Base-by-base conservation (phyloP, 106 monocot genomes). In the Xerophyta viscosa region DNA sequence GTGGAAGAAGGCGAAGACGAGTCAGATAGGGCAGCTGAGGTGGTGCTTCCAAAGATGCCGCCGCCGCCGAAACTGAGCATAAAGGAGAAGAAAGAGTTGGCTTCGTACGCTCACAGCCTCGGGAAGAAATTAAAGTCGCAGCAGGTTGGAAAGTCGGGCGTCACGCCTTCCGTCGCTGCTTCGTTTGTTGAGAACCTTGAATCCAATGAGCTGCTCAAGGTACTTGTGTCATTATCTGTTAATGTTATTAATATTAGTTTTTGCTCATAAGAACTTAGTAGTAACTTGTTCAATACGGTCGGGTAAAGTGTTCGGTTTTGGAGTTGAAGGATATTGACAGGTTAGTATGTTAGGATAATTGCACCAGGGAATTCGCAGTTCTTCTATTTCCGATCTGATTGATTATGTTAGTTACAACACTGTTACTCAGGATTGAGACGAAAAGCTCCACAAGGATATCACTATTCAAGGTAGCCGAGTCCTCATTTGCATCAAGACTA, bases 131-230 rank as follows among this genome's bases (percentile, higher is more conserved):
- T 98, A 41, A 89, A 89, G 57, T 56, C 47, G 33, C 96, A 98
- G 73, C 96, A 89, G 69, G 77, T 98, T 22, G 89, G 96, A 39
- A 98, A 98, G 60, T 70, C 68, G n/a, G 89, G 96, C 31, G 71
- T 89, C 56, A 98, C 89, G 22, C 68, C 85, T 3, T 64, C 89
- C 13, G 65, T 89, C 12, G 84, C 79, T 11, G 56, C 85, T 9
- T 50, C 96, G 58, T 82, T 98, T 71, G 50, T 69, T 7, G 89
- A 98, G 58, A 66, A 56, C 31, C 96, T 98, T 56, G 89, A 98
- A 66, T 50, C 79, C 48, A 98, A 89, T 20, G 96, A 98, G 71
- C 96, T 98, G 55, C 82, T 89, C 54, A 98, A 98, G 85, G 96
- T 98, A 27, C 6, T 6, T 8, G 6, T 39, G 1, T 39, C 13